phyloP scores from a whole-genome alignment of 768 basidiomycete genomes.

The Leccinellum luteum region DNA sequence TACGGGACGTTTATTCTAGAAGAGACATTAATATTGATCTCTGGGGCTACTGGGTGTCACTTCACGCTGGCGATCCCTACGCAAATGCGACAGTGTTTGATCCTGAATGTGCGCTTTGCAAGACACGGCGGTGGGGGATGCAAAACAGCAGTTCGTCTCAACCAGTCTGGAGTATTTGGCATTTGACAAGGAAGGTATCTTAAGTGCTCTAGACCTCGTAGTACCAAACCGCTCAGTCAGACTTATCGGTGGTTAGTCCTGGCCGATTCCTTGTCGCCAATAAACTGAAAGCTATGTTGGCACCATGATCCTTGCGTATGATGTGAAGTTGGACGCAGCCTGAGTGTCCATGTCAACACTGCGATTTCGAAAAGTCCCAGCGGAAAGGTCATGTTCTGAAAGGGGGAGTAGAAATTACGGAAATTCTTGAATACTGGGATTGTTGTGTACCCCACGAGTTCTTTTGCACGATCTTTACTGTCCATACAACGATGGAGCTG shows the following conservation, averaged over 20 bases:
- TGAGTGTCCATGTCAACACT: neutral
- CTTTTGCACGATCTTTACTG: neutral
- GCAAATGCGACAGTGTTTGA: constrained; percentile 39
- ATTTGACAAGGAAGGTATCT: neutral
- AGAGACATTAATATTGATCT: neutral
- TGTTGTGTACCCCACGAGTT: too few species aligned
- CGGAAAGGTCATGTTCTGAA: constrained; percentile 3
- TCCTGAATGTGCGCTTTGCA: constrained; percentile 46
- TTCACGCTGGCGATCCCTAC: constrained; percentile 25
- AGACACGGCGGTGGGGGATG: constrained; percentile 30
- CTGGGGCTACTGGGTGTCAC: neutral
- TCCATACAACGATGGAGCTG: neutral
- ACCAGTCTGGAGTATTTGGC: neutral
- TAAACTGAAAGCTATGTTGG: constrained; percentile 44
- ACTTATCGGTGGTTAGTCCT: neutral
- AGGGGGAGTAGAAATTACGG: neutral
- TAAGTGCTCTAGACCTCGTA: neutral
- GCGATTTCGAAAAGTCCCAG: neutral
- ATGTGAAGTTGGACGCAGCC: constrained; percentile 2
- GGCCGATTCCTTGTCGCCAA: constrained; percentile 41
- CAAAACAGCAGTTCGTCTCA: constrained; percentile 17
- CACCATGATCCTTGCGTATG: constrained; percentile 34
- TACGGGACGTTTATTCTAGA: neutral
- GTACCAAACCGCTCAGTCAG: neutral
- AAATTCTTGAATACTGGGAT: neutral